Percentiles rank a stretch among this genome's conserved stretches.
Conservation (phyloP, 176 grass and related monocot species). For the Juncus inflexus region DNA sequence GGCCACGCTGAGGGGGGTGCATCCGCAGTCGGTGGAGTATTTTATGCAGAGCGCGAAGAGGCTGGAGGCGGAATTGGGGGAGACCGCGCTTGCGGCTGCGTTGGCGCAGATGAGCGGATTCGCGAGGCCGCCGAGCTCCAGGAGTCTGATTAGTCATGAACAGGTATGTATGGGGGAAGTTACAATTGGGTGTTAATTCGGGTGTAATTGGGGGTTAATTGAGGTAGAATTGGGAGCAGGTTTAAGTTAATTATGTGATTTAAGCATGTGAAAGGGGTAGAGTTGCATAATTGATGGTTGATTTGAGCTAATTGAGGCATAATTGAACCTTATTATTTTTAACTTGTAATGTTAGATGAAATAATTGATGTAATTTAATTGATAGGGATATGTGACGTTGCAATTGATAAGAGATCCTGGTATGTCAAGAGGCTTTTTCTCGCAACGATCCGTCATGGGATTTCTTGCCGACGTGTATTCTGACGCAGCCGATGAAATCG, state of each 20-base stretch:
- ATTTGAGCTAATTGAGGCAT: no score
- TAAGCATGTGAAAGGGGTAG: no score
- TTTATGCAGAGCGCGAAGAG: conserved; percentile 69
- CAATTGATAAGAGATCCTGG: conserved; percentile 69
- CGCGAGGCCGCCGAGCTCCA: conserved; percentile 87
- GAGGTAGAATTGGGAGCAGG: no score
- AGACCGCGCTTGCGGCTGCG: conserved; percentile 81
- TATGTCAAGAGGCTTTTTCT: conserved; percentile 86
- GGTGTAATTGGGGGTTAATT: no score
- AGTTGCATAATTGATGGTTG: no score
- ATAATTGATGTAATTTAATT: conserved; percentile 7
- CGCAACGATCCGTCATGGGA: conserved; percentile 79
- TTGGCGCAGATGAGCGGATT: conserved; percentile 98
- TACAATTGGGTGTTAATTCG: no score
- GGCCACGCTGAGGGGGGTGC: conserved; percentile 73
- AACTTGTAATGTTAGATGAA: background rate
- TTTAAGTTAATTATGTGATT: no score
- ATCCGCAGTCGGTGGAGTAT: conserved; percentile 64
- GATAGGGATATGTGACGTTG: conserved; percentile 78
- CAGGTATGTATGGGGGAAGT: conserved; percentile 44
- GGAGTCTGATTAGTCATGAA: conserved; percentile 87
- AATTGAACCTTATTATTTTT: no score
- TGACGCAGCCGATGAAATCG: conserved; percentile 95
- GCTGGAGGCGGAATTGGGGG: conserved; percentile 63
- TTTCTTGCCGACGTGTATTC: conserved; percentile 92